A percentile compares a stretch with the other conserved stretches of the same genome.
phyloP scores from a whole-genome alignment of 2,329 filamentous ascomycete genomes.

The Fusarium austroafricanum region DNA sequence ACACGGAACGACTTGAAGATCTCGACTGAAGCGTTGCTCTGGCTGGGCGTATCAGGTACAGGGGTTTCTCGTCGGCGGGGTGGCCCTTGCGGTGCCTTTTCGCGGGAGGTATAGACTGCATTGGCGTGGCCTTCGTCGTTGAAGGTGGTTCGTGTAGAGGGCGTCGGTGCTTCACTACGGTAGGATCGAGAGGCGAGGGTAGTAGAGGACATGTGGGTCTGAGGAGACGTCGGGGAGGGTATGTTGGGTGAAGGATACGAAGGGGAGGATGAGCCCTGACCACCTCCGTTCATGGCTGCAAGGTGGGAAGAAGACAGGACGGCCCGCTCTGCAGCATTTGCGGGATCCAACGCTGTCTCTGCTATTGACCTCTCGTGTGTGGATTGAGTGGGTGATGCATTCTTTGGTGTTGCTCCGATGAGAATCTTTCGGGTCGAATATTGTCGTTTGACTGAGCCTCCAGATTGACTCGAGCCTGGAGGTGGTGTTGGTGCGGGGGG shows the following conservation, averaged over 20 bases:
- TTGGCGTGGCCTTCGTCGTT: constrained; percentile 59
- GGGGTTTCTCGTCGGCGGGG: constrained; percentile 72
- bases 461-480: constrained; percentile 59
- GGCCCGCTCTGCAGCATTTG: constrained; percentile 74
- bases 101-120: constrained; percentile 45
- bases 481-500: constrained; percentile 69
- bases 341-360: constrained; percentile 75
- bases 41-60: constrained; percentile 69
- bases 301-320: constrained; percentile 76
- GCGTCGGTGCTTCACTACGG: constrained; percentile 65
- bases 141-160: constrained; percentile 67
- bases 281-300: constrained; percentile 74
- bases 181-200: constrained; percentile 73
- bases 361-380: constrained; percentile 73
- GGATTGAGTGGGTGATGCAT: constrained; percentile 78
- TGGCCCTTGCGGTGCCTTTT: constrained; percentile 51
- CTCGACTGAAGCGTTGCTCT: constrained; percentile 76
- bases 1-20: constrained; percentile 99
- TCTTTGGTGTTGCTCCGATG: constrained; percentile 79
- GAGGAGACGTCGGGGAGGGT: constrained; percentile 77
- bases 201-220: constrained; percentile 63
- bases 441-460: constrained; percentile 72
- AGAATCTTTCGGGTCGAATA: constrained; percentile 82
- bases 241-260: constrained; percentile 74
- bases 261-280: constrained; percentile 64